These are phyloP conservation scores for Penicillium sp. DNA, from an alignment of 2,329 filamentous ascomycete genomes.

Conservation along the genomic window DNA sequence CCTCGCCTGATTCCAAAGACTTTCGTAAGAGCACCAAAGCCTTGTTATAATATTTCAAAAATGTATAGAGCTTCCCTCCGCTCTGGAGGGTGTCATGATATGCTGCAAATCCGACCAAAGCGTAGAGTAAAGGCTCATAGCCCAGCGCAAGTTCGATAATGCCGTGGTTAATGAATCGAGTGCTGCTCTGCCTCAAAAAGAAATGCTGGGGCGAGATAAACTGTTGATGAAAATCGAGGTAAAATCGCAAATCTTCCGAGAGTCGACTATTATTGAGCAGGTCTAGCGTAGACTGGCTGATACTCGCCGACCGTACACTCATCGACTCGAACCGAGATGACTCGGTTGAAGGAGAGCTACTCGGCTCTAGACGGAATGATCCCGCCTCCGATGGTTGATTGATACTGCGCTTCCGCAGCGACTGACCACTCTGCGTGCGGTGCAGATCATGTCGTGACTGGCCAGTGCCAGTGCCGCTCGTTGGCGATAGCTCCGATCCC, in stretches of 20 bases:
- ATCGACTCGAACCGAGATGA: slow-evolving; percentile 47
- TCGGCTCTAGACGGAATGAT: slow-evolving; percentile 52
- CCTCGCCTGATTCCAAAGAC: slow-evolving; percentile 72
- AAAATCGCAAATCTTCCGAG: slow-evolving; percentile 74
- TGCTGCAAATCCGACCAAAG: slow-evolving; percentile 83
- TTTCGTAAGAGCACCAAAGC: slow-evolving; percentile 78
- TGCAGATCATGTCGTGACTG: slow-evolving; percentile 30
- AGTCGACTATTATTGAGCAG: slow-evolving; percentile 38
- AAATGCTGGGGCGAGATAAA: slow-evolving; percentile 85
- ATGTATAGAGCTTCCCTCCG: slow-evolving; percentile 76
- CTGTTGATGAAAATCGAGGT: slow-evolving; percentile 77
- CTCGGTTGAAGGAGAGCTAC: slow-evolving; percentile 60
- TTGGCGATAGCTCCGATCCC: slow-evolving; percentile 33
- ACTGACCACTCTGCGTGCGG: slow-evolving; percentile 41
- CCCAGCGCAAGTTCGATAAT: slow-evolving; percentile 75
- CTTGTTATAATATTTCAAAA: slow-evolving; percentile 88
- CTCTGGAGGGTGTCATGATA: slow-evolving; percentile 80
- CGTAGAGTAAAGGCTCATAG: slow-evolving; percentile 83
- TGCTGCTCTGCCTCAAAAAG: slow-evolving; percentile 72
- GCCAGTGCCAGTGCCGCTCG: slow-evolving; percentile 25
- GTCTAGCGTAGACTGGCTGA: slow-evolving; percentile 37
- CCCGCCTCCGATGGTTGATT: slow-evolving; percentile 43
- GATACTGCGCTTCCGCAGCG: slow-evolving; percentile 35
- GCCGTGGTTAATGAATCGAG: slow-evolving; percentile 74
- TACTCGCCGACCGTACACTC: slow-evolving; percentile 43